Percentiles rank a stretch among this genome's conserved stretches.
Conservation (phyloP, 2,329 filamentous ascomycete species). For the Talaromyces sp. region DNA sequence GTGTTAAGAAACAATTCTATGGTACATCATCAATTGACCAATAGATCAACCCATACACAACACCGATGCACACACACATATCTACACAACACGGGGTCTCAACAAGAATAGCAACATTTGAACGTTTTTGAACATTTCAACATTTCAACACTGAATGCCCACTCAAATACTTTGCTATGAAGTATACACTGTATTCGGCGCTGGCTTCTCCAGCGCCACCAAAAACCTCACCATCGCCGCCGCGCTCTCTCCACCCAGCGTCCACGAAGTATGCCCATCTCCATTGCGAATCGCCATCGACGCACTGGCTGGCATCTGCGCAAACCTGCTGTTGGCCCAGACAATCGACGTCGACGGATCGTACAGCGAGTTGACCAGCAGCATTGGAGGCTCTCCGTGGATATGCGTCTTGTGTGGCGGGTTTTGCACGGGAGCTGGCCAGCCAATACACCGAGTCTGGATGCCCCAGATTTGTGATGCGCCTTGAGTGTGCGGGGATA, state of each 20-base stretch:
- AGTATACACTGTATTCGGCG: not conserved
- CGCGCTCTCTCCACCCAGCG: not conserved
- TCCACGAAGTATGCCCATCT: not conserved
- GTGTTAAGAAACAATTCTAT: too few species aligned
- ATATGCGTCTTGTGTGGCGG: not conserved
- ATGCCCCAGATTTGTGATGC: not conserved
- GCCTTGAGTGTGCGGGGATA: not conserved
- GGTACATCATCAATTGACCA: too few species aligned
- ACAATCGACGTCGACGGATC: not conserved
- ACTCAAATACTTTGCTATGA: too few species aligned
- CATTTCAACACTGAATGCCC: too few species aligned
- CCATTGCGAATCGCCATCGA: not conserved
- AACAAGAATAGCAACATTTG: too few species aligned
- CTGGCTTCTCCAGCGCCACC: not conserved
- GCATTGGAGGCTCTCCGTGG: not conserved
- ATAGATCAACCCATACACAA: too few species aligned
- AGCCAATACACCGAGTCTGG: not conserved
- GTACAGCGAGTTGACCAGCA: not conserved
- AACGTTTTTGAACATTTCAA: too few species aligned
- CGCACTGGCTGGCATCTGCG: not conserved
- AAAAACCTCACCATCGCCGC: not conserved
- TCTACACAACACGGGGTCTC: too few species aligned
- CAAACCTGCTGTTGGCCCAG: not conserved
- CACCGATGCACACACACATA: too few species aligned
- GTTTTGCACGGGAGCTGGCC: not conserved